Base-by-base conservation (phyloP, 352 stramenopile genomes). In the Globisporangium cederbergense region DNA sequence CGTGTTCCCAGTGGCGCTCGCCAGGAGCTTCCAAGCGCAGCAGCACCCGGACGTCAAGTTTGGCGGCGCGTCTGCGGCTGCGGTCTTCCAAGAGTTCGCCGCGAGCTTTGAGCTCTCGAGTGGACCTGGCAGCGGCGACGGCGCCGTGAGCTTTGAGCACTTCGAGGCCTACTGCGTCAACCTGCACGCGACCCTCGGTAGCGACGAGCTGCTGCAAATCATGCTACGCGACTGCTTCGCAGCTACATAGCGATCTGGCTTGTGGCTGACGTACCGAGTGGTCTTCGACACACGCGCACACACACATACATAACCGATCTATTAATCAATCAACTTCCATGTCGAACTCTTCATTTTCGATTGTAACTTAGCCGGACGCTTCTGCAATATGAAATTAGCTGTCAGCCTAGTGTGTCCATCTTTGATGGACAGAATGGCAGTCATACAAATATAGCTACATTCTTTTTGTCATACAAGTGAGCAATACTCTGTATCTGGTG, bases 31-130 rank as follows among this genome's bases (percentile, higher is more conserved):
- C 65, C 71, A 88, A 52, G 80, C 82, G 7, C 60, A 65, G 0
- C 74, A 74, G 20, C 84, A 91, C 63, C 79, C 80, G 5, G 76
- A 86, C 58, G 84, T 91, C 32, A 64, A 75, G 51, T 71, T 90
- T 1, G 84, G 84, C 0, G 68, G 86, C 0, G 47, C 58, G 5
- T 60, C 69, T 0, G 66, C 70, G 0, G 71, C 71, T 1, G 62
- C 81, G 1, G 75, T 83, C 4, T 93, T 91, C 65, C 78, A 90
- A 58, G 81, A 91, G 58, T 93, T 93, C 67, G 83, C 83, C 0
- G 40, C 72, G 38, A 87, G 75, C 64, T 80, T 93, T 50, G 83
- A 93, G 58, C 58, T 93, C 47, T 73, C 81, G 9, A 25, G 11
- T 8, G 32, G 32, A 36, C 32, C 32, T 22, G 68, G 71, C 5